These are phyloP conservation scores for Cornus florida DNA, from an alignment of 148 eudicot genomes.

Conservation along the genomic window DNA sequence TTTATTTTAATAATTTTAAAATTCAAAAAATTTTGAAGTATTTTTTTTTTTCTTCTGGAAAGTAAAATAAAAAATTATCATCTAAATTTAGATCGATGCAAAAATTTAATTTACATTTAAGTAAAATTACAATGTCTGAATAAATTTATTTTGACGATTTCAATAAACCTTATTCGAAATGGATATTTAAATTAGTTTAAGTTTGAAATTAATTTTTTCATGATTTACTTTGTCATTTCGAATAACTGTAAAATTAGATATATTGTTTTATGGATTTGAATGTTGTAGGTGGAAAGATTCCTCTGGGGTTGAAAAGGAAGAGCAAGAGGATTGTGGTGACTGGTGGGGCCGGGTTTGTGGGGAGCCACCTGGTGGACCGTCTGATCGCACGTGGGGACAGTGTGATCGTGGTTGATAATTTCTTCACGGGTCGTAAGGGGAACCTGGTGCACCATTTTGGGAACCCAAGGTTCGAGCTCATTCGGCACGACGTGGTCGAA, in stretches of 20 bases:
- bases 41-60: too few relatives aligned
- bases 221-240: not conserved
- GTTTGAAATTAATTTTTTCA: not conserved
- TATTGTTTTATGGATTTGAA: not conserved
- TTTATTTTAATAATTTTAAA: not conserved
- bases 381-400: slow-evolving; percentile 46
- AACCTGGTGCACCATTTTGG: slow-evolving; percentile 41
- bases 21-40: not conserved
- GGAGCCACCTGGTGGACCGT: slow-evolving; percentile 57
- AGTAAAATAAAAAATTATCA: too few relatives aligned
- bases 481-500: slow-evolving; percentile 62
- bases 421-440: slow-evolving; percentile 51
- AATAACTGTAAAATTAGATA: not conserved
- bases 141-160: too few relatives aligned
- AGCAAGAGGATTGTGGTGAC: slow-evolving; percentile 45
- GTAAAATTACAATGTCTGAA: too few relatives aligned
- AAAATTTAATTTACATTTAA: too few relatives aligned
- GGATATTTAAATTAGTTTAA: not conserved
- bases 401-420: slow-evolving; percentile 55
- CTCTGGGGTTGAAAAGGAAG: slow-evolving; percentile 41
- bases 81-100: too few relatives aligned
- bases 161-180: not conserved
- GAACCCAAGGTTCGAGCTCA: slow-evolving; percentile 52
- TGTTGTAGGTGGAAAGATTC: slow-evolving; percentile 40
- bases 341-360: slow-evolving; percentile 61